Percentiles rank a stretch among this genome's conserved stretches.
Conservation (phyloP, 2,329 filamentous ascomycete species). For the Trichoderma afroharzianum region DNA sequence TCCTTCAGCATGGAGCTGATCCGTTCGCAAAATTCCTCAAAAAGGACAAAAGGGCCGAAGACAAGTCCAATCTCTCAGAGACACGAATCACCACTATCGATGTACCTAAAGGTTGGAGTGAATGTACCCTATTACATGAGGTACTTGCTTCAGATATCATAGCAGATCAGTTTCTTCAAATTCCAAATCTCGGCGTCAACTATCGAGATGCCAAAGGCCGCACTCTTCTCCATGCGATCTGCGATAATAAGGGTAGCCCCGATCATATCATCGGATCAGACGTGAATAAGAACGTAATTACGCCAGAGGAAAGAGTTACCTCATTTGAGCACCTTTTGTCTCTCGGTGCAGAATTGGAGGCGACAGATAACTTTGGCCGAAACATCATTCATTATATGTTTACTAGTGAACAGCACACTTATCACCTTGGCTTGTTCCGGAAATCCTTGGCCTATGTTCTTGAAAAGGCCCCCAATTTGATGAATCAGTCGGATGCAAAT, state of each 20-base stretch:
- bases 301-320: not conserved
- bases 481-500: slow-evolving; percentile 21
- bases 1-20: slow-evolving; percentile 27
- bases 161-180: slow-evolving; percentile 21
- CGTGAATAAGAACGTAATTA: not conserved
- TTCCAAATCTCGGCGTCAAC: slow-evolving; percentile 24
- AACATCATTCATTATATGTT: slow-evolving; percentile 26
- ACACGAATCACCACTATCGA: not conserved
- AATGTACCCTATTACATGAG: slow-evolving; percentile 24
- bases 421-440: not conserved
- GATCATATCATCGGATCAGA: slow-evolving; percentile 15
- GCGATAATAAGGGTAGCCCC: slow-evolving; percentile 13
- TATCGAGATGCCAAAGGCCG: slow-evolving; percentile 25
- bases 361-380: slow-evolving; percentile 21
- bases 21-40: slow-evolving; percentile 23
- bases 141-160: slow-evolving; percentile 16
- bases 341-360: slow-evolving; percentile 25
- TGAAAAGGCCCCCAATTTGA: slow-evolving; percentile 5
- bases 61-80: rapidly evolving
- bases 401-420: not conserved
- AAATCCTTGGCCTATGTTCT: slow-evolving; percentile 15
- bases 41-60: not conserved
- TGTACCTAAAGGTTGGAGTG: slow-evolving; percentile 1
- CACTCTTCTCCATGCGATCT: slow-evolving; percentile 27
- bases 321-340: slow-evolving; percentile 23